Evolutionary conservation across 805 yeast genomes (phyloP), one percentile per base, ranked within the genome.

Genomic region (Yarrowia hollandica): DNA sequence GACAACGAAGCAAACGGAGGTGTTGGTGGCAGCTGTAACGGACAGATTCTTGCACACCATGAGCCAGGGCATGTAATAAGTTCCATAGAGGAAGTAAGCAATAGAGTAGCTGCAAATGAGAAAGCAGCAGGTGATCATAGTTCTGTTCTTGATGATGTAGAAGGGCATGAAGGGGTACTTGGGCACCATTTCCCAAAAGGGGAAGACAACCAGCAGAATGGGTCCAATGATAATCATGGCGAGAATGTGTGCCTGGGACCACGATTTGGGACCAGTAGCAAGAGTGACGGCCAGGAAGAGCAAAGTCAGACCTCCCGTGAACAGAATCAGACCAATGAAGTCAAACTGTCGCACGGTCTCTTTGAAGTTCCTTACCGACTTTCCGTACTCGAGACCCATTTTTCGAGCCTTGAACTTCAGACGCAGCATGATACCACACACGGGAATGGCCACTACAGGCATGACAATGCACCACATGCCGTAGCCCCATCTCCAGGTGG

Each of bases 191-290:
- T 41, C 48, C 84, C 86, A 85, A 15, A 69, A n/a, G 10, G 77
- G 66, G 60, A 84, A 81, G 12, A 78, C 68, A 8, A 90, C 89
- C 56, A 86, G 67, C 26, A 84, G 69, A n/a, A 76, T 79, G 63
- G 82, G 76, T 1, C 95, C 94, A 60, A 87, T 67, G 22, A 84
- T 86, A 48, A 86, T 71, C 1, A 91, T 90, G 10, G 79, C 92
- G 64, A 88, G 82, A 64, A 84, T 77, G 44, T 80, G 74, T n/a
- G 82, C 88, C 60, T 75, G 73, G 56, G 73, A 66, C 94, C 94
- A 87, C 48, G 76, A 74, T 2, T 73, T 62, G 1, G 66, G 42
- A 30, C 71, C 68, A 61, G 90, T 90, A 62, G 91, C 91, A 26
- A 88, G 70, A 11, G 94, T 86, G 64, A 88, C 76, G 21, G 94